Evolutionary conservation across 2,329 filamentous ascomycete species (phyloP).

Genomic region (Exophiala sideris): DNA sequence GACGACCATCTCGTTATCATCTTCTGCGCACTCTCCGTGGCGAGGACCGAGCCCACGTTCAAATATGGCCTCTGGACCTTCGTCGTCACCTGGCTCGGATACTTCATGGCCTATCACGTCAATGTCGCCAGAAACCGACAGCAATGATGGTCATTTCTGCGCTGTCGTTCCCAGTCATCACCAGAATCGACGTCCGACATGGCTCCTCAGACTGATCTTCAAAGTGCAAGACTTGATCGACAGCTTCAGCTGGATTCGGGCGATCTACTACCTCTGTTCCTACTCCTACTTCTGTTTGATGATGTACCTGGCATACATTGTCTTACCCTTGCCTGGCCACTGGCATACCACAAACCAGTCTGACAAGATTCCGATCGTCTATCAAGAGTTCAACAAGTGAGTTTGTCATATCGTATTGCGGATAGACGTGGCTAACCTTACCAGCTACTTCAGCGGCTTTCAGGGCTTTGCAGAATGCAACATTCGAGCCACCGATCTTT

Average conservation of each 20-base stretch:
- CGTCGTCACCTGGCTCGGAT: no score
- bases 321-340: slow-evolving; percentile 17
- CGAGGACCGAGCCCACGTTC: no score
- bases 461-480: slow-evolving; percentile 38
- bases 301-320: slow-evolving; percentile 13
- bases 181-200: not conserved
- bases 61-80: no score
- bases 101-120: no score
- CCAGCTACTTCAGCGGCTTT: slow-evolving; percentile 37
- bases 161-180: no score
- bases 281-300: slow-evolving; percentile 14
- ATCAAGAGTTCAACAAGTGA: slow-evolving; percentile 16
- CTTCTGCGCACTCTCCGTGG: no score
- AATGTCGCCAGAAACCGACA: no score
- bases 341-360: slow-evolving; percentile 6
- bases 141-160: no score
- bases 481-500: slow-evolving; percentile 36
- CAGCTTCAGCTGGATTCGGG: slow-evolving; percentile 10
- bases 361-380: slow-evolving; percentile 10
- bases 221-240: slow-evolving; percentile 9
- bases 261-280: slow-evolving; percentile 16
- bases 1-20: no score
- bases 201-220: not conserved
- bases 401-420: not conserved
- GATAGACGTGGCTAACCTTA: not conserved